A percentile compares a stretch with the other conserved stretches of the same genome.
These are phyloP conservation scores for Leccinum subgranulosum DNA, from an alignment of 768 basidiomycete genomes.

Conservation along the genomic window DNA sequence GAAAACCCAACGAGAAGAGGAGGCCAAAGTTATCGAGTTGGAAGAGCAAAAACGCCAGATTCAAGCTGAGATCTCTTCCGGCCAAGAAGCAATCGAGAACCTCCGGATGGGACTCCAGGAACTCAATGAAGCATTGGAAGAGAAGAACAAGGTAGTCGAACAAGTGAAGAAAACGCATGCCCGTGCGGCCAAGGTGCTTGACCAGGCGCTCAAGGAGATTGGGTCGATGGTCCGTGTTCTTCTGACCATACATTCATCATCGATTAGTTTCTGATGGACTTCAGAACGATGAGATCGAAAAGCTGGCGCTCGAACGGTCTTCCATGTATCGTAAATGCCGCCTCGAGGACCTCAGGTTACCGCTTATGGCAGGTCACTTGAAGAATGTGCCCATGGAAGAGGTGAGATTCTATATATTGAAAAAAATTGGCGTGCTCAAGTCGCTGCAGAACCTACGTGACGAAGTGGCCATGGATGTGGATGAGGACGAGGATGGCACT, in stretches of 20 bases:
- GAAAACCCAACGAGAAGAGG: slow-evolving; percentile 50
- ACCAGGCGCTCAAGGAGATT: slow-evolving; percentile 90
- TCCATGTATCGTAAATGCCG: slow-evolving; percentile 88
- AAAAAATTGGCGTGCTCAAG: slow-evolving; percentile 2
- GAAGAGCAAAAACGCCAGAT: slow-evolving; percentile 53
- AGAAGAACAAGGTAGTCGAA: slow-evolving; percentile 71
- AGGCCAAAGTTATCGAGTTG: slow-evolving; percentile 49
- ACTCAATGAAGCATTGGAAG: slow-evolving; percentile 64
- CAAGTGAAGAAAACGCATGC: slow-evolving; percentile 66
- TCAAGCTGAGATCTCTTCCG: slow-evolving; percentile 56
- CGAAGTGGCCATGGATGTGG: slow-evolving; percentile 89
- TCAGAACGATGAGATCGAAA: slow-evolving; percentile 90
- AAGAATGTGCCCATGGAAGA: slow-evolving; percentile 94
- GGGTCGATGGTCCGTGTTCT: slow-evolving; percentile 57
- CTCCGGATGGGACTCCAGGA: slow-evolving; percentile 61
- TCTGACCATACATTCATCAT: slow-evolving; percentile 20
- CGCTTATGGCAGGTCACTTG: slow-evolving; percentile 70
- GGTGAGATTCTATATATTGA: slow-evolving; percentile 40
- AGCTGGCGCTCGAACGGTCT: slow-evolving; percentile 79
- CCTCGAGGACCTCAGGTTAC: slow-evolving; percentile 86
- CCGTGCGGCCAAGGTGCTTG: slow-evolving; percentile 73
- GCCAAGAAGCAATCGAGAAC: slow-evolving; percentile 51
- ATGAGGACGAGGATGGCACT: slow-evolving; percentile 81
- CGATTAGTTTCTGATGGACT: slow-evolving; percentile 1
- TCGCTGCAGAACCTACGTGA: slow-evolving; percentile 68